A percentile compares a stretch with the other conserved stretches of the same genome.
phyloP scores from a whole-genome alignment of 2,329 filamentous ascomycete genomes.

The Leptographium wingfieldii region DNA sequence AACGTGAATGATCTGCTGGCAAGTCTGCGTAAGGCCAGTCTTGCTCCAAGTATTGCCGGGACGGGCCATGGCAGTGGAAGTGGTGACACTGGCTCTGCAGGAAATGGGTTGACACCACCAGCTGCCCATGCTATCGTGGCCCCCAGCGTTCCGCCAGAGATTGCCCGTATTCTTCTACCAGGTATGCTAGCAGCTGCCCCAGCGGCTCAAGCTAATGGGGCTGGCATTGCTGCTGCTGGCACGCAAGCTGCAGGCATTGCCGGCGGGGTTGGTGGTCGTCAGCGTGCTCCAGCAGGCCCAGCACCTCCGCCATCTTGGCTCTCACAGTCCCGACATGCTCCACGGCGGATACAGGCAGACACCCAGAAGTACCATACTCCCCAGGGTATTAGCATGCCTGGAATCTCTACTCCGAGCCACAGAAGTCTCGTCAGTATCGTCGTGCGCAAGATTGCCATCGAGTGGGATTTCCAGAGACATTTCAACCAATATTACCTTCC shows the following conservation, averaged over 20 bases:
- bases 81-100: neutral
- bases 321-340: constrained; percentile 20
- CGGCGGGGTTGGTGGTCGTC: constrained; percentile 42
- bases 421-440: constrained; percentile 39
- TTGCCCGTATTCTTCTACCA: constrained; percentile 40
- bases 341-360: neutral
- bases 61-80: neutral
- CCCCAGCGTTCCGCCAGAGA: constrained; percentile 46
- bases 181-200: neutral
- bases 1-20: constrained; percentile 50
- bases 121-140: constrained; percentile 11
- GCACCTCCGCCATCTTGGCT: constrained; percentile 48
- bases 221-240: neutral
- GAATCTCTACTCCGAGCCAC: constrained; percentile 27
- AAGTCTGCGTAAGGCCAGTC: constrained; percentile 36
- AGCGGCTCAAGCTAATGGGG: neutral
- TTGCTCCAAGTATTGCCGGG: constrained; percentile 13
- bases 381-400: constrained; percentile 25
- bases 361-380: neutral
- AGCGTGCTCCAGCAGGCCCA: constrained; percentile 43
- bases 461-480: constrained; percentile 42
- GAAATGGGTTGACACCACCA: neutral
- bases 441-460: constrained; percentile 34
- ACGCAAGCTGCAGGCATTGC: constrained; percentile 8
- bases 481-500: constrained; percentile 47